Evolutionary conservation across 345 rosid genomes (phyloP).

Genomic region (Lumnitzera littorea): DNA sequence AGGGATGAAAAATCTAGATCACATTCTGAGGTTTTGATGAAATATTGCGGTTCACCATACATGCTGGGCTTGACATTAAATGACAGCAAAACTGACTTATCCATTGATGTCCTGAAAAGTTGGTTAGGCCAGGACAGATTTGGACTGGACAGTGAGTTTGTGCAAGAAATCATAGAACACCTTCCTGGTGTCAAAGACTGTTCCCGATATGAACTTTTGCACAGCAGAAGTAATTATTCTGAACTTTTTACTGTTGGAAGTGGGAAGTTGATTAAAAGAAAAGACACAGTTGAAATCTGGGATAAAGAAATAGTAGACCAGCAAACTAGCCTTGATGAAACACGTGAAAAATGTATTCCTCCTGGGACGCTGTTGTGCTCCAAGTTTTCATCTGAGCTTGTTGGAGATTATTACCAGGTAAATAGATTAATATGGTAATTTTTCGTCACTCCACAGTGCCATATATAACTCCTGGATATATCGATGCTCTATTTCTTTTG

Average conservation of each 20-base stretch:
- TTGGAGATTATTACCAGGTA: slow-evolving; percentile 94
- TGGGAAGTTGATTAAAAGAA: slow-evolving; percentile 50
- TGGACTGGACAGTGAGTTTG: slow-evolving; percentile 88
- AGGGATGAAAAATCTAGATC: slow-evolving; percentile 30
- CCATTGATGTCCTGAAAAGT: slow-evolving; percentile 36
- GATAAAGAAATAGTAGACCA: slow-evolving; percentile 28
- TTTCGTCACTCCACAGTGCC: background rate
- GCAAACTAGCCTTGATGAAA: slow-evolving; percentile 36
- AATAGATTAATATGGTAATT: background rate
- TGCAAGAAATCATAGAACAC: slow-evolving; percentile 73
- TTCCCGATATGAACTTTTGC: slow-evolving; percentile 50
- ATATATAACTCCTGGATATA: too few species aligned
- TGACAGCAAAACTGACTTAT: slow-evolving; percentile 29
- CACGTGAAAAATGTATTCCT: slow-evolving; percentile 36
- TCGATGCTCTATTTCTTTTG: background rate
- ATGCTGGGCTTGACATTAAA: slow-evolving; percentile 27
- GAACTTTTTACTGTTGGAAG: slow-evolving; percentile 46
- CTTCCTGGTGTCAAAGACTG: slow-evolving; percentile 72
- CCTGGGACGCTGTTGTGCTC: slow-evolving; percentile 56
- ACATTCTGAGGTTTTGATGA: slow-evolving; percentile 34
- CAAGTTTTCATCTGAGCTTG: slow-evolving; percentile 65
- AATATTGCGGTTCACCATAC: slow-evolving; percentile 51
- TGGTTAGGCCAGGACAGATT: slow-evolving; percentile 90
- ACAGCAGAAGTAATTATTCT: slow-evolving; percentile 41
- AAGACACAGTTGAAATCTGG: slow-evolving; percentile 29